Conservation (phyloP, 176 grass and related monocot genomes). For the Carex myosuroides region DNA sequence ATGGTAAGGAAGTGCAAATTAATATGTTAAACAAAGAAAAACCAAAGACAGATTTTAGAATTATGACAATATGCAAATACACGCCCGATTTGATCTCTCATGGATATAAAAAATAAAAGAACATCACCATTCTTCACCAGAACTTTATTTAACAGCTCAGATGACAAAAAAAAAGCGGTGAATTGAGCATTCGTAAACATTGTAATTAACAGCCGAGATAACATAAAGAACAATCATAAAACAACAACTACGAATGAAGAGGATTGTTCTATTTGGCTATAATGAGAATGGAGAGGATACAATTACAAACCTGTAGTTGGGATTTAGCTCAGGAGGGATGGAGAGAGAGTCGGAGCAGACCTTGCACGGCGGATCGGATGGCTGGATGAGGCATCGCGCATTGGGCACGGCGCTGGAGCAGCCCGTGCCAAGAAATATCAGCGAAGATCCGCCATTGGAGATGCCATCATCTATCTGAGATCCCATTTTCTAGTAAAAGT, state of each 20-base stretch:
- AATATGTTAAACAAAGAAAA: not conserved
- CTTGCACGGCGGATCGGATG: slow-evolving; percentile 68
- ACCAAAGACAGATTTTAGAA: not conserved
- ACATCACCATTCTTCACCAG: not conserved
- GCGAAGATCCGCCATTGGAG: slow-evolving; percentile 37
- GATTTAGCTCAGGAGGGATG: slow-evolving; percentile 67
- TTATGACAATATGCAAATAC: not conserved
- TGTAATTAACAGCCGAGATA: not conserved
- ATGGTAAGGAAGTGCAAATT: not conserved
- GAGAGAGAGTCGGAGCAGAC: slow-evolving; percentile 83
- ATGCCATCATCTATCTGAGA: not conserved
- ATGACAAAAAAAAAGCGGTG: not conserved
- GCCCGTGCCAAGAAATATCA: slow-evolving; percentile 93
- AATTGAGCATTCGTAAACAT: not conserved
- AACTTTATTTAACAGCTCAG: not conserved
- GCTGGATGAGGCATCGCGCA: slow-evolving; percentile 90
- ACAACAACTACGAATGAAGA: not conserved
- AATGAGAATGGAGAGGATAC: not conserved
- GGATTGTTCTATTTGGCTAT: not conserved
- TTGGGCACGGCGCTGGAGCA: slow-evolving; percentile 92
- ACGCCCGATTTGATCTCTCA: not conserved
- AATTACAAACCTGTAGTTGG: slow-evolving; percentile 69
- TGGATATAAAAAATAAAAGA: not conserved
- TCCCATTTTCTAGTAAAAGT: not conserved
- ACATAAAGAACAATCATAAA: not conserved